A percentile compares a stretch with the other conserved stretches of the same genome.
Conservation (phyloP, 306 rosid species). For the Cucurbita argyrosperma region DNA sequence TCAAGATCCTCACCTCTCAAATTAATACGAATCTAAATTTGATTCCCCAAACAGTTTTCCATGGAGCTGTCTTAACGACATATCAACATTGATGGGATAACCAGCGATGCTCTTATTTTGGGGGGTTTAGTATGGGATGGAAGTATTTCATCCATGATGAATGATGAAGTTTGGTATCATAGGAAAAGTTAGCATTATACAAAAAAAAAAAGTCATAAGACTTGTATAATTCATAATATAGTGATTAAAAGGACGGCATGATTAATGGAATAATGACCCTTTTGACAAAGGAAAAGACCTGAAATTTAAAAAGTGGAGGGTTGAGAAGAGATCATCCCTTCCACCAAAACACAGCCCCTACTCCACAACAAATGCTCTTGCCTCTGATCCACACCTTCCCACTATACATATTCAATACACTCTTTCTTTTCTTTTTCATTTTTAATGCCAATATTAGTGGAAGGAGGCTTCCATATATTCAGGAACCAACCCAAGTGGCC, state of each 20-base stretch:
- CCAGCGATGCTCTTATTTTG: too few species aligned
- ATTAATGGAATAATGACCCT: neutral
- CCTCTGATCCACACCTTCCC: neutral
- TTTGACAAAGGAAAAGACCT: neutral
- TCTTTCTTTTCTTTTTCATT: neutral
- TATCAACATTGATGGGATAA: too few species aligned
- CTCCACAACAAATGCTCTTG: neutral
- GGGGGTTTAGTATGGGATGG: too few species aligned
- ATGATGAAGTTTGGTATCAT: too few species aligned
- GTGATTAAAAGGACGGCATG: neutral
- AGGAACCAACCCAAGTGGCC: neutral
- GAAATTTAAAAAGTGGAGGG: neutral
- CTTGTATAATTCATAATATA: neutral
- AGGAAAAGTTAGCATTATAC: too few species aligned
- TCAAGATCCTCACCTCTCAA: too few species aligned
- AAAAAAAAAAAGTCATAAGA: too few species aligned
- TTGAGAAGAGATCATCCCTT: neutral
- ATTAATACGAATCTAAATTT: too few species aligned
- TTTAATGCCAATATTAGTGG: neutral
- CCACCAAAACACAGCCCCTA: neutral
- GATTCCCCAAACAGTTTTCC: too few species aligned
- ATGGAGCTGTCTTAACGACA: too few species aligned
- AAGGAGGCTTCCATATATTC: constrained; percentile 1
- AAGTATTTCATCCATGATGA: too few species aligned
- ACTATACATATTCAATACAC: neutral